Base-by-base conservation (phyloP, 2,329 filamentous ascomycete species). In the Canariomyces notabilis region DNA sequence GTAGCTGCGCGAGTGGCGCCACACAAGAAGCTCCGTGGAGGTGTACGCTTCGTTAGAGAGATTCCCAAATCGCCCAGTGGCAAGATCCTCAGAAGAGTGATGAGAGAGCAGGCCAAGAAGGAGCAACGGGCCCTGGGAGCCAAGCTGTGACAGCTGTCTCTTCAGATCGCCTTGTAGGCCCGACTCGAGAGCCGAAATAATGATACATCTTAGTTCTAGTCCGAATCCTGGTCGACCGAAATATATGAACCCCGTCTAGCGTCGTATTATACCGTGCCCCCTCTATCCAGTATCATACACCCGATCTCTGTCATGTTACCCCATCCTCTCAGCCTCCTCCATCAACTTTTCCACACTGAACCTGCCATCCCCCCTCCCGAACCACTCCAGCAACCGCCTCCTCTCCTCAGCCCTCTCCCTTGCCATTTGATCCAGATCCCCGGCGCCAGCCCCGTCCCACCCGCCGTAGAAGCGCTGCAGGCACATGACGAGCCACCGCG, bases 401-500 rank as follows among this genome's bases (percentile, higher is more conserved):
- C 86, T 83, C 54, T 79, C 77, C 51, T 75, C 74, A 1, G 68
- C 72, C 56, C 82, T 82, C 63, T 80, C 77, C 53, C 73, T 69
- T 42, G 72, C 73, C 50, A 65, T 63, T 37, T 57, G 59, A 6
- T 65, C 62, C n/a, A n/a, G n/a, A n/a, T n/a, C n/a, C n/a, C n/a
- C n/a, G n/a, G n/a, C n/a, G 4, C 59, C 60, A 5, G 62, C 68
- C 42, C 62, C 71, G 47, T 75, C 76, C 74, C 80, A 72, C 52
- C 80, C 79, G 15, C 84, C 80, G 62, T 98, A 98, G 67, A 98
- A 98, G 61, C 89, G 82, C 73, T 98, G 93, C 69, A 98, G 70
- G 58, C 89, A 93, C 80, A 96, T 87, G 40, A 95, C 74, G 58
- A 98, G 69, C 84, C 87, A 96, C 67, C 83, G 83, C n/a, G 86